Evolutionary conservation across 768 basidiomycete genomes (phyloP).

Genomic region (Boletus subcaerulescens): DNA sequence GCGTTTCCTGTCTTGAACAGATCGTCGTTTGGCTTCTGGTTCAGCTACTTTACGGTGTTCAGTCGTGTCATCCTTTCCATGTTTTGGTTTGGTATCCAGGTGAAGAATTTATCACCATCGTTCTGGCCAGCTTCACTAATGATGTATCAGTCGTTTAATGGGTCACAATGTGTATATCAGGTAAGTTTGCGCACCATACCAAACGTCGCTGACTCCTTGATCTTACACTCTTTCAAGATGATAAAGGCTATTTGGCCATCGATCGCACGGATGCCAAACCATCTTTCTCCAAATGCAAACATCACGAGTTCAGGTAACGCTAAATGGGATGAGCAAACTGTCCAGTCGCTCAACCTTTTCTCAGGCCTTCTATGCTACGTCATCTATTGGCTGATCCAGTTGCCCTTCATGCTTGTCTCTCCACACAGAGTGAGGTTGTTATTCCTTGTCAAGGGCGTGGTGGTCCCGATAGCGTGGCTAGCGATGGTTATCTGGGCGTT

Average conservation of each 20-base stretch:
- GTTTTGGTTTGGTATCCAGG: constrained; percentile 85
- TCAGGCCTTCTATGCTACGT: constrained; percentile 73
- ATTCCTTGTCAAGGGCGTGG: constrained; percentile 65
- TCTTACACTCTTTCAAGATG: constrained; percentile 40
- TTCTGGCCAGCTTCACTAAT: not conserved
- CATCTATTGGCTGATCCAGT: constrained; percentile 73
- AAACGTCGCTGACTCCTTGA: not conserved
- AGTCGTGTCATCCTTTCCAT: constrained; percentile 72
- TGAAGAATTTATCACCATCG: constrained; percentile 18
- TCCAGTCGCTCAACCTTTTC: not conserved
- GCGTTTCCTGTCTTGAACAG: constrained; percentile 77
- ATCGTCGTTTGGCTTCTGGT: constrained; percentile 86
- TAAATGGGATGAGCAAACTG: not conserved
- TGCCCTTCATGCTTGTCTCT: constrained; percentile 72
- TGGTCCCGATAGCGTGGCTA: constrained; percentile 65
- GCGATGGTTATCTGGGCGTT: constrained; percentile 80
- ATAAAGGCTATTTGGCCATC: constrained; percentile 83
- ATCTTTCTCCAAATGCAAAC: constrained; percentile 50
- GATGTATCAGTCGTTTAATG: constrained; percentile 44
- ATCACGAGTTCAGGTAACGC: constrained; percentile 60
- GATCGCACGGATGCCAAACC: constrained; percentile 60
- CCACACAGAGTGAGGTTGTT: constrained; percentile 76
- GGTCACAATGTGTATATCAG: constrained; percentile 76
- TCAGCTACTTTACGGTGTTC: constrained; percentile 82
- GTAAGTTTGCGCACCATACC: constrained; percentile 11